These are phyloP conservation scores for Emergomyces pasteurianus DNA, from an alignment of 2,329 filamentous ascomycete species.

Conservation along the genomic window DNA sequence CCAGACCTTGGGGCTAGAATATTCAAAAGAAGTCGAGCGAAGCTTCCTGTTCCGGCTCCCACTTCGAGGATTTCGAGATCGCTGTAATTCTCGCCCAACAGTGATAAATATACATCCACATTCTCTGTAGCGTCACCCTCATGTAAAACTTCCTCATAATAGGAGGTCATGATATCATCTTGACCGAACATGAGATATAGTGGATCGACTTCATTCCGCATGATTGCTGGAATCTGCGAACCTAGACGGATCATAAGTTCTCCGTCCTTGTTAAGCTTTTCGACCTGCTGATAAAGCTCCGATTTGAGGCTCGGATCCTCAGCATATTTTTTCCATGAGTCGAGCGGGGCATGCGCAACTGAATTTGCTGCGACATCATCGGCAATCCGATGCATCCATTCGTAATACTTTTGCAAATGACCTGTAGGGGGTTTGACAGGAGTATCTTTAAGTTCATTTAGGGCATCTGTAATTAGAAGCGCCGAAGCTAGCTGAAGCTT, in stretches of 20 bases:
- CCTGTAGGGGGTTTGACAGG: constrained; percentile 12
- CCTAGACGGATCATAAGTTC: constrained; percentile 22
- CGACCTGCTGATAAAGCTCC: constrained; percentile 14
- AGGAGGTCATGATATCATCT: constrained; percentile 19
- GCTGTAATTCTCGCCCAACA: constrained; percentile 1
- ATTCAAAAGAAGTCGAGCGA: constrained; percentile 14
- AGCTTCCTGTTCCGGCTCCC: constrained; percentile 21
- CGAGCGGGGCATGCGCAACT: constrained; percentile 16
- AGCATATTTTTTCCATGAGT: constrained; percentile 13
- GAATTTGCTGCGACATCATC: constrained; percentile 11
- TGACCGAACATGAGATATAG: constrained; percentile 24
- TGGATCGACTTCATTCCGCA: constrained; percentile 20
- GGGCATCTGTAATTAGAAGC: constrained; percentile 20
- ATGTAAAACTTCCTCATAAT: constrained; percentile 19
- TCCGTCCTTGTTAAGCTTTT: constrained; percentile 18
- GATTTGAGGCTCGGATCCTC: constrained; percentile 14
- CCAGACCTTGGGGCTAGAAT: constrained; percentile 7
- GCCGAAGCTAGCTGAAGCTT: constrained; percentile 19
- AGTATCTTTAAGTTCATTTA: constrained; percentile 11
- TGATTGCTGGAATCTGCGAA: constrained; percentile 17
- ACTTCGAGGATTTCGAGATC: constrained; percentile 13
- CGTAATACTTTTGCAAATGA: constrained; percentile 19
- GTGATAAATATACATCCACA: background rate
- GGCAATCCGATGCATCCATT: constrained; percentile 19
- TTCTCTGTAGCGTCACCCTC: constrained; percentile 12